Conservation (phyloP, 2,329 filamentous ascomycete genomes). For the Ophiocordyceps camponoti-saundersi region DNA sequence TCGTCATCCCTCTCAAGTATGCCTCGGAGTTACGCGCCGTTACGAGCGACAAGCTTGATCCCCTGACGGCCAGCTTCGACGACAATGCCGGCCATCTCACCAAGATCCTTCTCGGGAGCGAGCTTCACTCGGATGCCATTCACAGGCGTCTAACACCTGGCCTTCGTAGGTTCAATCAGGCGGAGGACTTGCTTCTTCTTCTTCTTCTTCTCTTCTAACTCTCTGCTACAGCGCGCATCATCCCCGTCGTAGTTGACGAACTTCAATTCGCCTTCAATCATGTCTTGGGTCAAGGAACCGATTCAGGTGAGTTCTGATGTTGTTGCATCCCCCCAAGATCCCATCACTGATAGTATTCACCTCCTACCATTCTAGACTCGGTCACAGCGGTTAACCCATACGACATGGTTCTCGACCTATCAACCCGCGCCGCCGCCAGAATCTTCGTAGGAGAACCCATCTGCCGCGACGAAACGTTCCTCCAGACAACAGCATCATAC, state of each 20-base stretch:
- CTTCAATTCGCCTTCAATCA: constrained; percentile 2
- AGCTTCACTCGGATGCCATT: constrained; percentile 5
- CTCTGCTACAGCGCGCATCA: constrained; percentile 2
- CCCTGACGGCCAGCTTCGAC: constrained; percentile 5
- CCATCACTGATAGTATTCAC: background rate
- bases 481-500: constrained; percentile 4
- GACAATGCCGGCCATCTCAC: constrained; percentile 5
- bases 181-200: background rate
- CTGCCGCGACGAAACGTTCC: constrained; percentile 4
- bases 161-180: constrained; percentile 2
- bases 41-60: constrained; percentile 5
- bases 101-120: constrained; percentile 3
- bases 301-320: too few species aligned
- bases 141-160: constrained; percentile 4
- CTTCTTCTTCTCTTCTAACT: background rate
- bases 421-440: constrained; percentile 4
- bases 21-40: constrained; percentile 3
- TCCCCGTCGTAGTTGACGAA: constrained; percentile 5
- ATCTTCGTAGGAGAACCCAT: constrained; percentile 4
- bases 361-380: background rate
- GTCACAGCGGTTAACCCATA: constrained; percentile 3
- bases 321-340: background rate
- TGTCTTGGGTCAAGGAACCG: background rate
- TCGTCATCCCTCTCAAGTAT: constrained; percentile 4
- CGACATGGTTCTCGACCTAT: constrained; percentile 3